Evolutionary conservation across 495 filamentous ascomycete species (phyloP).

Genomic region (Elaphomyces granulatus): DNA sequence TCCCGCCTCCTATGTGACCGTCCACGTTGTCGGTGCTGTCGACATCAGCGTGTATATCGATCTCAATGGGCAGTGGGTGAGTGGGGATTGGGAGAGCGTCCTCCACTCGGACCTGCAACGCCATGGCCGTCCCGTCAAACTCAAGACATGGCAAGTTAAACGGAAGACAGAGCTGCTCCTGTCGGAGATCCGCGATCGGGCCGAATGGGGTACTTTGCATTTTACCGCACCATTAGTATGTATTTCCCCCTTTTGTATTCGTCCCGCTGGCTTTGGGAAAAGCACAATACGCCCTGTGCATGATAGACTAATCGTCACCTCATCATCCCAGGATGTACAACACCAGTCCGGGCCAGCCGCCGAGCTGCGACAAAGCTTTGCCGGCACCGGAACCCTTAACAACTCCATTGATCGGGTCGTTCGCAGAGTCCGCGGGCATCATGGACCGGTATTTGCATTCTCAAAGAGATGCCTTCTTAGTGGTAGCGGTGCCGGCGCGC

Average conservation of each 20-base stretch:
- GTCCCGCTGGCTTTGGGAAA: too few relatives aligned
- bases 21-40: slow-evolving; percentile 55
- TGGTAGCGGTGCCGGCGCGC: slow-evolving; percentile 7
- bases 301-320: slow-evolving; percentile 9
- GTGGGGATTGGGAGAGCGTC: slow-evolving; percentile 49
- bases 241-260: background rate
- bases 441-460: slow-evolving; percentile 86
- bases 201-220: slow-evolving; percentile 83
- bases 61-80: slow-evolving; percentile 81
- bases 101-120: slow-evolving; percentile 53
- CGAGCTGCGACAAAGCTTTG: slow-evolving; percentile 56
- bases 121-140: slow-evolving; percentile 16
- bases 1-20: slow-evolving; percentile 71
- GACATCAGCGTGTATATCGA: slow-evolving; percentile 78
- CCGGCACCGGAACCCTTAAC: slow-evolving; percentile 47
- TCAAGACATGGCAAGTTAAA: slow-evolving; percentile 52
- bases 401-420: slow-evolving; percentile 52
- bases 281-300: too few relatives aligned
- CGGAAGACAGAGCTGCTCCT: slow-evolving; percentile 51
- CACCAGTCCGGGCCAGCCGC: slow-evolving; percentile 61
- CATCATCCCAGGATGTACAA: slow-evolving; percentile 38
- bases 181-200: slow-evolving; percentile 59
- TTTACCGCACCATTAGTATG: slow-evolving; percentile 54
- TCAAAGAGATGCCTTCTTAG: slow-evolving; percentile 58
- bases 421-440: slow-evolving; percentile 63